Percentiles rank a stretch among this genome's conserved stretches.
These are phyloP conservation scores for Beauveria rudraprayagi DNA, from an alignment of 2,329 filamentous ascomycete genomes.

Conservation along the genomic window DNA sequence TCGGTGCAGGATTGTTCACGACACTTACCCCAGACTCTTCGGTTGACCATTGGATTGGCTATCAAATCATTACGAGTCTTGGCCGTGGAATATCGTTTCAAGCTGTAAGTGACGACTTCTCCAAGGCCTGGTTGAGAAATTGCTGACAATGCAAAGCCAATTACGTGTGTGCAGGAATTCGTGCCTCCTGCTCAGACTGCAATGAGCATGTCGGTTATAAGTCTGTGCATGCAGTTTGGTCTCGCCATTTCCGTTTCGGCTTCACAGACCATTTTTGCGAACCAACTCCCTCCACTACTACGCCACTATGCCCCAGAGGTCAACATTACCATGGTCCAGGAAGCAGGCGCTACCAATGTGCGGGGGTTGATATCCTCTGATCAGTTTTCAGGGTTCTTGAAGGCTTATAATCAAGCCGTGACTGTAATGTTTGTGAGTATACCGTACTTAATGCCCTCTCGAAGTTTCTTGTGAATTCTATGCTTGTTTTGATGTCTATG, in stretches of 20 bases:
- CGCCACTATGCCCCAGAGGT: neutral
- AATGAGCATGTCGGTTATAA: neutral
- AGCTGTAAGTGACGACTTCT: neutral
- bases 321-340: neutral
- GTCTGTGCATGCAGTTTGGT: slow-evolving; percentile 7
- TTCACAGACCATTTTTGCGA: slow-evolving; percentile 1
- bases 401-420: slow-evolving; percentile 2
- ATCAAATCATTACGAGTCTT: slow-evolving; percentile 1
- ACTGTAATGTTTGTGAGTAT: neutral
- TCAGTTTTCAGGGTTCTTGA: neutral
- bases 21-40: neutral
- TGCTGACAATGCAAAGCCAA: neutral
- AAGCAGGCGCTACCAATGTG: slow-evolving; percentile 1
- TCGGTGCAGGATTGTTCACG: neutral
- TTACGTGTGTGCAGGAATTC: slow-evolving; percentile 9
- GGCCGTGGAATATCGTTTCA: slow-evolving; percentile 5
- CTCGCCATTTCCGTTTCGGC: slow-evolving; percentile 2
- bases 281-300: neutral
- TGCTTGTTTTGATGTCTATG: too few relatives aligned
- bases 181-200: neutral
- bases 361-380: neutral
- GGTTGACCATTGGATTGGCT: slow-evolving; percentile 1
- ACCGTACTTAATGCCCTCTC: neutral
- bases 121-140: too few relatives aligned
- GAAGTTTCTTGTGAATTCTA: too few relatives aligned